Evolutionary conservation across 768 basidiomycete species (phyloP).

Genomic region (Boletus reticulatus): DNA sequence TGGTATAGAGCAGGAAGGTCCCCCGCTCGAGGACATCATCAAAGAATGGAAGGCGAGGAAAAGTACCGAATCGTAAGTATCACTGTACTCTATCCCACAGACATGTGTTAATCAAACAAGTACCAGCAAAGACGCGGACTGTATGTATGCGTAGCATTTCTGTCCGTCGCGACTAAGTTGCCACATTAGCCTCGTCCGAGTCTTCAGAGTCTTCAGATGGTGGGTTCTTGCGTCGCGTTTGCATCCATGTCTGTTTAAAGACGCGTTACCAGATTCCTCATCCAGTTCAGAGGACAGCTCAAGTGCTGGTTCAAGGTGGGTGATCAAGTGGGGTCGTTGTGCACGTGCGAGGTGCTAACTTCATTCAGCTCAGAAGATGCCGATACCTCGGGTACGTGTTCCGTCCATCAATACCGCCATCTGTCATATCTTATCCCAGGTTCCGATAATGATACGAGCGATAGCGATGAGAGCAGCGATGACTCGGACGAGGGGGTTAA

Average conservation of each 20-base stretch:
- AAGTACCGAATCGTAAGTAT: slow-evolving; percentile 30
- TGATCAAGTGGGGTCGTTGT: neutral
- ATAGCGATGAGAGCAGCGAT: slow-evolving; percentile 7
- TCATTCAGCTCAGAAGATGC: slow-evolving; percentile 17
- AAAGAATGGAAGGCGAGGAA: slow-evolving; percentile 55
- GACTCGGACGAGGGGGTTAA: neutral
- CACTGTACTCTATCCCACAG: neutral
- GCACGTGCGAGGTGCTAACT: slow-evolving; percentile 6
- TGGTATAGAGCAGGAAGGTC: slow-evolving; percentile 43
- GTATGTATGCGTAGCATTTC: slow-evolving; percentile 20
- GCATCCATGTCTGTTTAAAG: neutral
- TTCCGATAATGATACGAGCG: slow-evolving; percentile 16
- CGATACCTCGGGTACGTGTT: slow-evolving; percentile 13
- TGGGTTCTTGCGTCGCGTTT: slow-evolving; percentile 3
- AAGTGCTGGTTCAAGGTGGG: slow-evolving; percentile 27
- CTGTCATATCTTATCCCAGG: slow-evolving; percentile 6
- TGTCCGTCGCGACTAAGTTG: slow-evolving; percentile 7
- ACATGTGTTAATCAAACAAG: slow-evolving; percentile 5
- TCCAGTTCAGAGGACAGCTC: slow-evolving; percentile 24
- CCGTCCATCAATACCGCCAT: slow-evolving; percentile 5
- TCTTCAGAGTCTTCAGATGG: slow-evolving; percentile 27
- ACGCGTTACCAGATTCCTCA: slow-evolving; percentile 11
- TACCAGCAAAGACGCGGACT: slow-evolving; percentile 13
- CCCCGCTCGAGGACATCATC: slow-evolving; percentile 64
- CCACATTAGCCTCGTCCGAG: slow-evolving; percentile 20